Evolutionary conservation across 2,329 filamentous ascomycete genomes (phyloP), one percentile per base, ranked within the genome.

Genomic region (Chaetomium sp.): DNA sequence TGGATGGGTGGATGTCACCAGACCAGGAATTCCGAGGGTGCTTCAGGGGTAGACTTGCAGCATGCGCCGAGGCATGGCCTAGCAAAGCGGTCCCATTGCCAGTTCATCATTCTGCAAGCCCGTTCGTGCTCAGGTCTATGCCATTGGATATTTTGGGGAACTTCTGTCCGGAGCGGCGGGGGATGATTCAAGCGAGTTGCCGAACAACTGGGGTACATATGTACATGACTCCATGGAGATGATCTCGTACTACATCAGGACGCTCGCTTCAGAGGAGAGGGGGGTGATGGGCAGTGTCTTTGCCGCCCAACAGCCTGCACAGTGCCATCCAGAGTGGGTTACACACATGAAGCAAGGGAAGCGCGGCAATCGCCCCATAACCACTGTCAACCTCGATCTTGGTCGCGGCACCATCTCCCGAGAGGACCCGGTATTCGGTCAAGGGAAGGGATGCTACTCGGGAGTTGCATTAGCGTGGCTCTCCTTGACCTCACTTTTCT

Each of bases 41-140:
- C 54, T 42, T 56, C 54, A 56, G 21, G 53, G 54, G 33, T 42
- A 35, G 31, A 35, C 51, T 7, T 56, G 54, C 56, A 58, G 25
- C 25, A 33, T 58, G 42, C 55, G 31, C 33, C 8, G 56, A 58
- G 25, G 27, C 56, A 42, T 47, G 47, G 47, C 47, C 57, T 60
- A 31, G 4, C 0, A 31, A 53, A 27, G 57, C 42, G 21, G 47
- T 23, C 57, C 31, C 47, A 27, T 47, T 31, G 27, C 23, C 25
- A 58, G 56, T 31, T 49, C 56, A 49, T 58, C 56, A 33, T 4
- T 12, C 56, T 13, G 38, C 55, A 38, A 23, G 12, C 33, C 21
- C 27, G 54, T 29, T 42, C 23, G 12, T 9, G 25, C 21, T 45
- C n/a, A 23, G 54, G 19, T 4, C 21, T n/a, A 2, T n/a, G 19